These are phyloP conservation scores for Endogone sp. DNA, from an alignment of 192 early-diverging fungal species.

Conservation along the genomic window DNA sequence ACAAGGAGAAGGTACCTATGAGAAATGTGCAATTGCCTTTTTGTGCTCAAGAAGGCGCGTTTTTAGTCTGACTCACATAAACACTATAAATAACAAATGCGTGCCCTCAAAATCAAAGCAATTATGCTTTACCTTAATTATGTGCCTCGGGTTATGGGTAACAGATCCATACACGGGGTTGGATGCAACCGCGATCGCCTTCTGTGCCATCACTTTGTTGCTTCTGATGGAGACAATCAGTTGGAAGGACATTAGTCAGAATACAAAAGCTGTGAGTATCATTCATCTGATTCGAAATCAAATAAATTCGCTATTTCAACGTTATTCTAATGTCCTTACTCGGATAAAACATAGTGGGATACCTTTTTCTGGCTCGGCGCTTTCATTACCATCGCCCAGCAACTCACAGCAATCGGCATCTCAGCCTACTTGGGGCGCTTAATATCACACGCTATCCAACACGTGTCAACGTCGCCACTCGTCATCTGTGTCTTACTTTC, in stretches of 20 bases:
- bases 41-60: no score
- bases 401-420: constrained; percentile 66
- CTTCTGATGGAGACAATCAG: constrained; percentile 52
- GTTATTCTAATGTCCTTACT: no score
- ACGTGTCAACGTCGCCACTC: constrained; percentile 26
- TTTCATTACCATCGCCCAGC: constrained; percentile 73
- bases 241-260: constrained; percentile 65
- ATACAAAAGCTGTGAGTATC: constrained; percentile 51
- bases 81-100: constrained; percentile 17
- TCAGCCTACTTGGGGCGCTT: constrained; percentile 59
- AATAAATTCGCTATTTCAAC: no score
- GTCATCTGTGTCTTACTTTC: constrained; percentile 38
- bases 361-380: constrained; percentile 79
- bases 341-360: no score
- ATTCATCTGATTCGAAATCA: constrained; percentile 3
- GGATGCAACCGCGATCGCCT: constrained; percentile 66
- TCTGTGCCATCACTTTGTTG: constrained; percentile 53
- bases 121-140: constrained; percentile 46
- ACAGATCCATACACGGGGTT: constrained; percentile 53
- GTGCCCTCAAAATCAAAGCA: constrained; percentile 20
- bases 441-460: constrained; percentile 36
- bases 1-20: background rate
- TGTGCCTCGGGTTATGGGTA: constrained; percentile 60
- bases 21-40: background rate
- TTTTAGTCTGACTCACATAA: constrained; percentile 13